phyloP scores from a whole-genome alignment of 1,284 basidiomycete genomes.

The Chondrostereum purpureum region DNA sequence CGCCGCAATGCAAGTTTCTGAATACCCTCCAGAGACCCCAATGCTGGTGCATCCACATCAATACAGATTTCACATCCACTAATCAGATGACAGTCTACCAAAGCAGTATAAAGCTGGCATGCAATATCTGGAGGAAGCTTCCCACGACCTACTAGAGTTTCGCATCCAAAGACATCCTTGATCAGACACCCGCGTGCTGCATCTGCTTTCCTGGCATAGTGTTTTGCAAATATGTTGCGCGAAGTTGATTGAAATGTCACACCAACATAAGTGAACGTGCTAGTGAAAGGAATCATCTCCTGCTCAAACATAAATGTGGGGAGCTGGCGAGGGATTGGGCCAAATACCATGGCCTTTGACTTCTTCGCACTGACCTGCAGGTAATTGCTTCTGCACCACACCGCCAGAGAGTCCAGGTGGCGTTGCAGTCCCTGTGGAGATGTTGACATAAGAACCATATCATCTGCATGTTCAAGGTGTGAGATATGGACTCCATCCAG shows the following conservation, averaged over 20 bases:
- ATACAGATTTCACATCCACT: constrained; percentile 1
- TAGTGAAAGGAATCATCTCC: constrained; percentile 1
- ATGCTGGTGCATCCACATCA: not conserved
- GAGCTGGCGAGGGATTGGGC: constrained; percentile 4
- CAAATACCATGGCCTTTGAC: constrained; percentile 16
- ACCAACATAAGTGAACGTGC: constrained; percentile 10
- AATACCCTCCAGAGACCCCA: not conserved
- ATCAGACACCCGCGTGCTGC: not conserved
- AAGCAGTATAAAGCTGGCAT: not conserved
- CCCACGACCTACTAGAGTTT: constrained; percentile 1
- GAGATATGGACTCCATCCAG: constrained; percentile 17
- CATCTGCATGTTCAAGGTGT: constrained; percentile 24
- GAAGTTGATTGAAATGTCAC: constrained; percentile 3
- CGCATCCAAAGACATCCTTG: not conserved
- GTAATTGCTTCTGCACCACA: constrained; percentile 19
- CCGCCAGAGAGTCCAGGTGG: constrained; percentile 17
- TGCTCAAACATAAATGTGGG: not conserved
- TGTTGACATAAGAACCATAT: constrained; percentile 22
- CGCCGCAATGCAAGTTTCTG: too few species aligned
- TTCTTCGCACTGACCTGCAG: constrained; percentile 21
- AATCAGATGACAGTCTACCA: constrained; percentile 7
- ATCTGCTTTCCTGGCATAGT: constrained; percentile 4
- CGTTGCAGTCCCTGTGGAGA: constrained; percentile 17
- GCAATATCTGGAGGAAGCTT: not conserved
- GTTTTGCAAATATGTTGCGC: constrained; percentile 3